Base-by-base conservation (phyloP, 768 basidiomycete species). In the Kwoniella europaea region DNA sequence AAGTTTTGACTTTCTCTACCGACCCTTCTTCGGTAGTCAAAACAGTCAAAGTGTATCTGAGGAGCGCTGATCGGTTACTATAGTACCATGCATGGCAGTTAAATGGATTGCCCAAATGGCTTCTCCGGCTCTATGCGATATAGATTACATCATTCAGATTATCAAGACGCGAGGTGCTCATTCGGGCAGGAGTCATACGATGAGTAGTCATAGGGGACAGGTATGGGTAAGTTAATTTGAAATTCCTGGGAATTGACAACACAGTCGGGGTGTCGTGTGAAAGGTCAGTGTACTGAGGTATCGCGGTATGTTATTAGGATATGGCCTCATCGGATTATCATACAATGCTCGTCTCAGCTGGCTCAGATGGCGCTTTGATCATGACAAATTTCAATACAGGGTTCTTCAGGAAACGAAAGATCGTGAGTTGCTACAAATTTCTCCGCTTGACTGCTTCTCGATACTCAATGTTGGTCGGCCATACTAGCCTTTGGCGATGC, bases 321-420 rank as follows among this genome's bases (percentile, higher is more conserved):
- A 82, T 94, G 29, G 85, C 87, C 66, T 86, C 89, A 1, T 96
- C 94, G 0, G 91, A 96, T 57, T 91, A 90, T 77, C 96, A 98
- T 76, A 90, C 93, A 5, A 92, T 94, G 80, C 84, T 96, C 4
- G 91, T 91, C 0, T 88, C 91, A 15, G 92, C 90, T 6, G 89
- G 91, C 6, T 89, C 92, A 0, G 96, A 98, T 83, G 96, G 96
- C 0, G 86, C 89, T 0, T 74, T 80, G 22, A 55, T 68, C 2
- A 12, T 85, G 4, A 35, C 65, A 13, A 81, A 82, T 69, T 10
- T 63, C 61, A 61, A 76, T 43, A 16, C n/a, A 9, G 75, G 74
- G 4, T 73, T 67, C 20, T 65, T 68, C 29, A 62, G 76, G 20
- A 53, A 55, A 10, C 56, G 73, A 46, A 76, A 71, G 44, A 63